A percentile compares a stretch with the other conserved stretches of the same genome.
Conservation (phyloP, 305 asterid genomes). For the Ilex paraguariensis region DNA sequence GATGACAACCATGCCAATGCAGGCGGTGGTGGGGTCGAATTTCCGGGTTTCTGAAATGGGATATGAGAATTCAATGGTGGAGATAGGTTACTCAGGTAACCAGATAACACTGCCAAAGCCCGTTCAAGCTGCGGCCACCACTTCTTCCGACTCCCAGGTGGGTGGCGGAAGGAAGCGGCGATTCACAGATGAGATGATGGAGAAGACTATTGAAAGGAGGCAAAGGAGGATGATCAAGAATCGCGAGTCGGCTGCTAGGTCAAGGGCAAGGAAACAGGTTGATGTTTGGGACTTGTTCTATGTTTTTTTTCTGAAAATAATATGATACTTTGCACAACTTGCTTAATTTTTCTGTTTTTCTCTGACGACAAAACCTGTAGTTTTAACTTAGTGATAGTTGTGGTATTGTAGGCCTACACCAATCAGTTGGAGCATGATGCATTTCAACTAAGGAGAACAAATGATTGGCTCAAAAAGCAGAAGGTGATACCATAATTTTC, state of each 20-base stretch:
- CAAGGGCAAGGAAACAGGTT: slow-evolving; percentile 24
- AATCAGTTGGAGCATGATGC: slow-evolving; percentile 8
- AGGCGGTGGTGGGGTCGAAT: slow-evolving; percentile 12
- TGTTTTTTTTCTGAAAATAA: background rate
- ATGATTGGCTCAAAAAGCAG: slow-evolving; percentile 3
- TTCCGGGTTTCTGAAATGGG: slow-evolving; percentile 11
- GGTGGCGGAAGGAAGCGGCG: background rate
- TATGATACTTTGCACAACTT: no score
- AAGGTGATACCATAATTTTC: background rate
- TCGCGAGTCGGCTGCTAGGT: slow-evolving; percentile 22
- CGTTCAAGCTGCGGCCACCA: background rate
- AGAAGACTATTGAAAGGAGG: slow-evolving; percentile 11
- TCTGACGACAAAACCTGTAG: no score
- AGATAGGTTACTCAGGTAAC: slow-evolving; percentile 13
- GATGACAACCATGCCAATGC: slow-evolving; percentile 8
- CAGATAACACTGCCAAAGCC: slow-evolving; percentile 8
- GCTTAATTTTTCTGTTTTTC: no score
- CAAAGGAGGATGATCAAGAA: slow-evolving; percentile 22
- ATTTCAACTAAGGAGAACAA: slow-evolving; percentile 1
- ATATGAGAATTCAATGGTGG: slow-evolving; percentile 16
- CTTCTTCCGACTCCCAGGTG: slow-evolving; percentile 13
- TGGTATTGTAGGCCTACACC: slow-evolving; percentile 12
- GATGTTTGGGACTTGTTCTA: background rate
- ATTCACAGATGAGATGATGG: slow-evolving; percentile 1
- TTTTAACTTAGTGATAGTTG: background rate